Evolutionary conservation across 2,329 filamentous ascomycete genomes (phyloP).

Genomic region (Lasiodiplodia sp.): DNA sequence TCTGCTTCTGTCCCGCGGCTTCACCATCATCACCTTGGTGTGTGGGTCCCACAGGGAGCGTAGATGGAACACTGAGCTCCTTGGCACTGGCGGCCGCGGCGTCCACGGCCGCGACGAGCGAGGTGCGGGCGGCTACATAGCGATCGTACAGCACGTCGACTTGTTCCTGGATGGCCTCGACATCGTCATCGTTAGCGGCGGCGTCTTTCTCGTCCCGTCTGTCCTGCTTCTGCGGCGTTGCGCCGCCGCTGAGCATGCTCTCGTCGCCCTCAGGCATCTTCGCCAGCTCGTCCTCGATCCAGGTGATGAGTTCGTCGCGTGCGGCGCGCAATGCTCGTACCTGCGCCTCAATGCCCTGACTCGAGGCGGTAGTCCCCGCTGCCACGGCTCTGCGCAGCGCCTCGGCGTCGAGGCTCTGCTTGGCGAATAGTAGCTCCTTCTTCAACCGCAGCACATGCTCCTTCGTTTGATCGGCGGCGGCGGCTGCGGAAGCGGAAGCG

Average conservation of each 20-base stretch:
- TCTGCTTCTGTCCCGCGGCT: background rate
- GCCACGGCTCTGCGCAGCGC: constrained; percentile 33
- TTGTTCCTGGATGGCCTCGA: constrained; percentile 36
- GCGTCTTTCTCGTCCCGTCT: background rate
- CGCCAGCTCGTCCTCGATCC: constrained; percentile 59
- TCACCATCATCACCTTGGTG: background rate
- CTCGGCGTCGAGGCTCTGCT: constrained; percentile 42
- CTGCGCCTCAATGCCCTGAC: constrained; percentile 38
- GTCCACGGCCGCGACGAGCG: constrained; percentile 34
- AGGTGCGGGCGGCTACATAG: constrained; percentile 40
- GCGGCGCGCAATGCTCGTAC: constrained; percentile 53
- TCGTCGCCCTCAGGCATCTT: constrained; percentile 47
- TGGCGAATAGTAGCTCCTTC: constrained; percentile 48
- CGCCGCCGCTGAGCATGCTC: constrained; percentile 36
- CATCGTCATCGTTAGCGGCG: background rate
- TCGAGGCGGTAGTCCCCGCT: constrained; percentile 24
- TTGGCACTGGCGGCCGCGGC: constrained; percentile 15
- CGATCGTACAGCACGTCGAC: constrained; percentile 42
- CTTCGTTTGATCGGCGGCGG: constrained; percentile 37
- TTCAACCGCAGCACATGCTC: constrained; percentile 46
- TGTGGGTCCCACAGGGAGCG: background rate
- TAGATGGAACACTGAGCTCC: background rate
- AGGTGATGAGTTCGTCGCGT: constrained; percentile 58
- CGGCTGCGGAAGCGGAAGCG: constrained; percentile 30
- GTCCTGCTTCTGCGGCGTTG: background rate